Evolutionary conservation across 1,139 yeast species (phyloP).

Genomic region (Lodderomyces margitis): DNA sequence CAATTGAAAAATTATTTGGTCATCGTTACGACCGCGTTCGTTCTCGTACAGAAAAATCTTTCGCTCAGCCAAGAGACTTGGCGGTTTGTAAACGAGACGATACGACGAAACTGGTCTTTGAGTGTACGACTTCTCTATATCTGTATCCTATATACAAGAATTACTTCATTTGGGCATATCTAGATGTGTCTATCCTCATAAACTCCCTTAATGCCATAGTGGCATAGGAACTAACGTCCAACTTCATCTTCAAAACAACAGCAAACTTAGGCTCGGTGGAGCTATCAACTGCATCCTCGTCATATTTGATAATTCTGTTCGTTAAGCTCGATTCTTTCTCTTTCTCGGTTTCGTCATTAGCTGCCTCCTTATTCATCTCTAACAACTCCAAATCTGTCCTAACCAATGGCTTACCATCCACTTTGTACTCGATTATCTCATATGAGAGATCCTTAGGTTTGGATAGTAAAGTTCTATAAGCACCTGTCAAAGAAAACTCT

Average conservation of each 20-base stretch:
- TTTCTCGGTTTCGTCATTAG: constrained; percentile 16
- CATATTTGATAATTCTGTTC: constrained; percentile 27
- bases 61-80: no score
- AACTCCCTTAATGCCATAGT: constrained; percentile 96
- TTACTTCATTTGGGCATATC: constrained; percentile 23
- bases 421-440: constrained; percentile 58
- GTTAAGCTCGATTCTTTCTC: constrained; percentile 21
- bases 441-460: constrained; percentile 67
- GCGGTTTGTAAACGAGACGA: not conserved
- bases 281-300: constrained; percentile 39
- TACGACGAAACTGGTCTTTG: no score
- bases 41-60: no score
- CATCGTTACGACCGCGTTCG: not conserved
- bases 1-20: not conserved
- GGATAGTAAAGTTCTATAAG: constrained; percentile 75
- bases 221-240: constrained; percentile 90
- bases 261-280: constrained; percentile 46
- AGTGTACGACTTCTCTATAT: not conserved
- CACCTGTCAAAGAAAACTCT: constrained; percentile 90
- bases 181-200: constrained; percentile 78
- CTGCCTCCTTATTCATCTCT: constrained; percentile 17
- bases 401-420: constrained; percentile 67
- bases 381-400: constrained; percentile 79
- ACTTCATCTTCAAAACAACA: constrained; percentile 69
- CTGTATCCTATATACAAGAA: not conserved